A percentile compares a stretch with the other conserved stretches of the same genome.
Evolutionary conservation across 169 alveolate species (phyloP).

Genomic region (Plasmodium sp.): DNA sequence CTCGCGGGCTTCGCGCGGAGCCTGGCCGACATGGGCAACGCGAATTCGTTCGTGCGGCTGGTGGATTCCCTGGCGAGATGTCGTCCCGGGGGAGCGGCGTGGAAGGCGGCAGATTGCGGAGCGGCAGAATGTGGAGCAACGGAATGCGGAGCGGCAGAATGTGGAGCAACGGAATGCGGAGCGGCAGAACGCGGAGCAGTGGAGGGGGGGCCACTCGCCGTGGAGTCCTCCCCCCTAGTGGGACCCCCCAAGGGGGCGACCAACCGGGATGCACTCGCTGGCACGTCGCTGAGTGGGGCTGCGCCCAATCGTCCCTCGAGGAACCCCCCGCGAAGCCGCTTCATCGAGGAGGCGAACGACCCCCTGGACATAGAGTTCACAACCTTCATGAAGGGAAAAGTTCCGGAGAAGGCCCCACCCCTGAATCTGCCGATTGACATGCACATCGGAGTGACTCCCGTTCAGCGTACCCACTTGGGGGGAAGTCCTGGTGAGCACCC

Average conservation of each 20-base stretch:
- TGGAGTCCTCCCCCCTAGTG: neutral
- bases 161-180: no score
- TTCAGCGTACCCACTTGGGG: neutral
- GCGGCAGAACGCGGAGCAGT: no score
- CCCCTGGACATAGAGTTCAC: constrained; percentile 22
- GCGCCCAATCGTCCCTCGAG: neutral
- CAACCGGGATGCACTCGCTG: neutral
- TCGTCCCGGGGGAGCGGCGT: neutral
- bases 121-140: no score
- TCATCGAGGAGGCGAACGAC: constrained; percentile 1
- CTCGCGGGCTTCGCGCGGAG: constrained; percentile 4
- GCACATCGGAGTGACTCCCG: neutral
- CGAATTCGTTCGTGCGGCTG: constrained; percentile 31
- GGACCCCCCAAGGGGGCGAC: no score
- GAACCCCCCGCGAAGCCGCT: neutral
- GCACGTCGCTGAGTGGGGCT: neutral
- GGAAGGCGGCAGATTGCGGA: neutral
- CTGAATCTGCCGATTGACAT: neutral
- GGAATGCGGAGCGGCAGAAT: no score
- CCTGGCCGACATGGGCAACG: constrained; percentile 14
- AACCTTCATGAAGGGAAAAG: constrained; percentile 34
- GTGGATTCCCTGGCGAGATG: neutral
- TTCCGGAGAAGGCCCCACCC: neutral
- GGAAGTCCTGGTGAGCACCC: neutral
- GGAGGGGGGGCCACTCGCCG: no score